A percentile compares a stretch with the other conserved stretches of the same genome.
Evolutionary conservation across 345 rosid genomes (phyloP).

Genomic region (Rhodamnia rubescens): DNA sequence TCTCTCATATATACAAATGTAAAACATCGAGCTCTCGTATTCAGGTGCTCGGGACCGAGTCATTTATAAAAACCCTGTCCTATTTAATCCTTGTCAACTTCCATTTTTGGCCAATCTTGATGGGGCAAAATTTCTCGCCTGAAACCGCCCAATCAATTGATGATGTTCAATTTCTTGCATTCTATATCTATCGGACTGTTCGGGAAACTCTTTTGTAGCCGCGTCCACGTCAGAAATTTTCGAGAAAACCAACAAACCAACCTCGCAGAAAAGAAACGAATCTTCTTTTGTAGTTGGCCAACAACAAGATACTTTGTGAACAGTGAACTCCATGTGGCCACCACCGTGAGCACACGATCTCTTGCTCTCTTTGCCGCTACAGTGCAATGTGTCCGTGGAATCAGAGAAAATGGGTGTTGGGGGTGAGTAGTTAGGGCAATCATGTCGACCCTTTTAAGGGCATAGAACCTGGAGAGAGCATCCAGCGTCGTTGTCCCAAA

Average conservation of each 20-base stretch:
- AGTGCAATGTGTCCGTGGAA: background rate
- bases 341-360: background rate
- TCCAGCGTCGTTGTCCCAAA: background rate
- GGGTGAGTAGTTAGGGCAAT: background rate
- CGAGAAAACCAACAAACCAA: background rate
- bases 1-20: background rate
- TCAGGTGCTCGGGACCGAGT: background rate
- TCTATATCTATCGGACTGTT: background rate
- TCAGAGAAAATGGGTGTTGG: background rate
- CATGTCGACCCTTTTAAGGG: background rate
- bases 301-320: background rate
- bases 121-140: background rate
- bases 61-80: background rate
- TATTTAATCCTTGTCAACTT: background rate
- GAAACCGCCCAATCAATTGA: background rate
- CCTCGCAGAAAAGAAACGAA: background rate
- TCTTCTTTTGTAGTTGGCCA: background rate
- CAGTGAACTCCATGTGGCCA: background rate
- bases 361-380: background rate
- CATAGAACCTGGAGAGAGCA: background rate
- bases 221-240: background rate
- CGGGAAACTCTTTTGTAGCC: background rate
- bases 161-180: background rate
- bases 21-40: background rate
- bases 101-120: background rate